Evolutionary conservation across 192 early-diverging fungal genomes (phyloP).

Genomic region (Umbelopsis sp.): DNA sequence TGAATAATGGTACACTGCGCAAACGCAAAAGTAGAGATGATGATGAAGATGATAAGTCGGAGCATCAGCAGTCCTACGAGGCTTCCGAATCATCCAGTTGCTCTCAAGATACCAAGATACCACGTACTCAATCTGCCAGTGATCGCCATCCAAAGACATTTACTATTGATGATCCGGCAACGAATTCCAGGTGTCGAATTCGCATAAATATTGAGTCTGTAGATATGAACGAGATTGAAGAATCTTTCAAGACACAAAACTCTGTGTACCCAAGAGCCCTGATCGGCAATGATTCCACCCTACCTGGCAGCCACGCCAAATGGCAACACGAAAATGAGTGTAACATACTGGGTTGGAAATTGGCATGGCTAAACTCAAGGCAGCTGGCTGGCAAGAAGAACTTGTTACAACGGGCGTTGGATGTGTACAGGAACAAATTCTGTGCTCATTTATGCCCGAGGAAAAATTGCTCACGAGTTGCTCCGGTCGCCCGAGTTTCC

Average conservation of each 20-base stretch:
- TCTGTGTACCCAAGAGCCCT: constrained; percentile 59
- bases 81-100: background rate
- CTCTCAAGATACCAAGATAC: background rate
- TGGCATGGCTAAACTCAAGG: constrained; percentile 31
- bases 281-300: constrained; percentile 22
- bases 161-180: constrained; percentile 33
- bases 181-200: constrained; percentile 42
- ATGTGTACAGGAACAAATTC: constrained; percentile 40
- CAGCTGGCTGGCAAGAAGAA: constrained; percentile 36
- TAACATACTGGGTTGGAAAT: constrained; percentile 71
- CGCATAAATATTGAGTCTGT: constrained; percentile 55
- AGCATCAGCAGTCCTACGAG: background rate
- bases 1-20: constrained; percentile 55
- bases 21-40: constrained; percentile 43
- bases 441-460: constrained; percentile 8
- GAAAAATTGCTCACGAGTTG: constrained; percentile 3
- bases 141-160: constrained; percentile 43
- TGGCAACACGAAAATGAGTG: constrained; percentile 48
- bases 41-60: constrained; percentile 33
- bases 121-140: constrained; percentile 17
- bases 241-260: constrained; percentile 54
- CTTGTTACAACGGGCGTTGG: constrained; percentile 37
- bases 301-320: constrained; percentile 33
- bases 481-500: constrained; percentile 7
- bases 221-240: constrained; percentile 38